A percentile compares a stretch with the other conserved stretches of the same genome.
phyloP scores from a whole-genome alignment of 164 flowering plant genomes.

The Cinnamomum micranthum region DNA sequence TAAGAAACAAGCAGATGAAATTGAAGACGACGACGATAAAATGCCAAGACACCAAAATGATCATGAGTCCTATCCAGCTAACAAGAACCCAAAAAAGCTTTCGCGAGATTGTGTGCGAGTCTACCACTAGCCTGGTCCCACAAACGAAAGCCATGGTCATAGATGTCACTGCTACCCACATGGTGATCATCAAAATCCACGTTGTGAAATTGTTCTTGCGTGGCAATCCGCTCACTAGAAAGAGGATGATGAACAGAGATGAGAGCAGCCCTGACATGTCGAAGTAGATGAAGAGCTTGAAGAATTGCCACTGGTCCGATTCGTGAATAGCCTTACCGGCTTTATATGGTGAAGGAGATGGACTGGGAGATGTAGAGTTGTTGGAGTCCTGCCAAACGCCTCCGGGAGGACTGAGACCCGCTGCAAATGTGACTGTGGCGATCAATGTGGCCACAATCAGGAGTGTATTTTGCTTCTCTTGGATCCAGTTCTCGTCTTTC shows the following conservation, averaged over 20 bases:
- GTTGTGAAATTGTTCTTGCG: neutral
- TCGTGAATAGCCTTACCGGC: neutral
- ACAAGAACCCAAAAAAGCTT: neutral
- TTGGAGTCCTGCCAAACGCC: neutral
- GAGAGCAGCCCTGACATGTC: constrained; percentile 21
- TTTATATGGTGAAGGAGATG: too few species aligned
- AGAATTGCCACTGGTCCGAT: neutral
- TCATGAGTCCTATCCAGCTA: neutral
- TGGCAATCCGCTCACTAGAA: constrained; percentile 21
- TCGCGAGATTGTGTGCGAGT: accelerated
- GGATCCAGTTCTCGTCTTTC: neutral
- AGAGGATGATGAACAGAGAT: constrained; percentile 24
- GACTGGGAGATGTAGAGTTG: neutral
- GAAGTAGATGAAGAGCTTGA: neutral
- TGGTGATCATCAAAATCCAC: constrained; percentile 18
- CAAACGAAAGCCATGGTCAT: constrained; percentile 8
- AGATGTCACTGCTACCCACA: constrained; percentile 17
- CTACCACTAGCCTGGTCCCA: neutral
- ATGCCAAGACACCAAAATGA: neutral
- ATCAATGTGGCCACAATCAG: constrained; percentile 21
- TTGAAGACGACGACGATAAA: neutral
- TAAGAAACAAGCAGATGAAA: neutral
- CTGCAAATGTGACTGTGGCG: constrained; percentile 20
- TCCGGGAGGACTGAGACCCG: constrained; percentile 24
- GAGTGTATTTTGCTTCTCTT: neutral